A percentile compares a stretch with the other conserved stretches of the same genome.
Conservation (phyloP, 371 early-diverging fungal species). For the Lichtheimia ramosa region DNA sequence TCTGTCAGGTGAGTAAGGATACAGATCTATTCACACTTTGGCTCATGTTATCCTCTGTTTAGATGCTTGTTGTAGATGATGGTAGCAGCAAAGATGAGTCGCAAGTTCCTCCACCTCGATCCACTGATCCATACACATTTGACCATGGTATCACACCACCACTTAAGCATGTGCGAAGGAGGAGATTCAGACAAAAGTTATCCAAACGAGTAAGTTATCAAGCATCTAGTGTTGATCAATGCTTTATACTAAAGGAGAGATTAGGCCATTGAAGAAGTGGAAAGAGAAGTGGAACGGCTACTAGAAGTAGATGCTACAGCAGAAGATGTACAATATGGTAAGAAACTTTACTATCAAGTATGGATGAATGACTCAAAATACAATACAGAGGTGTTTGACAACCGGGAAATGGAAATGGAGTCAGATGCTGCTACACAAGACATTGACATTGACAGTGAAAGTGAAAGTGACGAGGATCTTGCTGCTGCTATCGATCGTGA, state of each 20-base stretch:
- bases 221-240: neutral
- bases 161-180: constrained; percentile 79
- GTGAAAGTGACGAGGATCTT: constrained; percentile 50
- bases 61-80: constrained; percentile 68
- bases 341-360: neutral
- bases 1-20: constrained; percentile 72
- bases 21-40: neutral
- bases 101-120: constrained; percentile 23
- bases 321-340: constrained; percentile 72
- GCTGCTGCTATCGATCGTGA: constrained; percentile 50
- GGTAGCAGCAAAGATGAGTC: constrained; percentile 23
- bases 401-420: constrained; percentile 41
- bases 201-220: constrained; percentile 65
- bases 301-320: constrained; percentile 84
- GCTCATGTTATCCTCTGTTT: neutral
- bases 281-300: constrained; percentile 84
- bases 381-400: constrained; percentile 43
- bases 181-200: constrained; percentile 90
- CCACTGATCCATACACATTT: constrained; percentile 60
- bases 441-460: constrained; percentile 49
- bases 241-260: neutral
- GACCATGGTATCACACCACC: constrained; percentile 94
- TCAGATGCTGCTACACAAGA: constrained; percentile 50
- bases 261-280: constrained; percentile 88
- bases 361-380: neutral